phyloP scores from a whole-genome alignment of 139 green algal species.

The Tetraselmis chui region DNA sequence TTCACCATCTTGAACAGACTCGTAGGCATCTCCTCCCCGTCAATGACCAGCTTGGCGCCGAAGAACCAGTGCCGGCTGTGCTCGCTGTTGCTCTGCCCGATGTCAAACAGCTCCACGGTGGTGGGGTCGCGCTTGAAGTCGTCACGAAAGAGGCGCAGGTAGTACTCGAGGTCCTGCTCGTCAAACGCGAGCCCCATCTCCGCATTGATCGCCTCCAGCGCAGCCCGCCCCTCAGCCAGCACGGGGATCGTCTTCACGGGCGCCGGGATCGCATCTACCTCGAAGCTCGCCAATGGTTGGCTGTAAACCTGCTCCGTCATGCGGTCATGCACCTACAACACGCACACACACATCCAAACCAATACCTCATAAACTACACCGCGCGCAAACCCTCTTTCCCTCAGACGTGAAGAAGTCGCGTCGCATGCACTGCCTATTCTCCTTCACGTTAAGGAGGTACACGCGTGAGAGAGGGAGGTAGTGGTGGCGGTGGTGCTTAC shows the following conservation, averaged over 20 bases:
- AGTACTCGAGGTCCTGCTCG: slow-evolving; percentile 93
- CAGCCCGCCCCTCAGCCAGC: slow-evolving; percentile 62
- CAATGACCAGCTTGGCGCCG: slow-evolving; percentile 79
- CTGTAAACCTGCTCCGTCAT: slow-evolving; percentile 96
- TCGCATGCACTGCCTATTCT: too few species aligned
- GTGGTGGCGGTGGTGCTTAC: slow-evolving; percentile 22
- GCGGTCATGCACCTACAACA: slow-evolving; percentile 89
- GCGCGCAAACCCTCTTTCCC: too few species aligned
- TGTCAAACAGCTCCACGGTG: slow-evolving; percentile 99
- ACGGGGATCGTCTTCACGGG: slow-evolving; percentile 81
- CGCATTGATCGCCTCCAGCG: slow-evolving; percentile 82
- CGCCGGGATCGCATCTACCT: slow-evolving; percentile 40
- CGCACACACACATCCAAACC: too few species aligned
- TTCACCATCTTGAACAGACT: slow-evolving; percentile 81
- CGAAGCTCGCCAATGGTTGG: slow-evolving; percentile 62
- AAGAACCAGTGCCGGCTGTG: slow-evolving; percentile 92
- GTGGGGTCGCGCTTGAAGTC: slow-evolving; percentile 93
- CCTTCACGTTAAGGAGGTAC: too few species aligned
- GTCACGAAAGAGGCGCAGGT: slow-evolving; percentile 76
- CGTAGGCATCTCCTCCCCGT: slow-evolving; percentile 60
- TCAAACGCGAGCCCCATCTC: slow-evolving; percentile 96
- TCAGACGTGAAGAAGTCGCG: too few species aligned
- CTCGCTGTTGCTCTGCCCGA: slow-evolving; percentile 91
- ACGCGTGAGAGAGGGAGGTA: too few species aligned
- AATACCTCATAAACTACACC: too few species aligned